Percentiles rank a stretch among this genome's conserved stretches.
Conservation (phyloP, 768 basidiomycete species). For the Boletus reticulatus region DNA sequence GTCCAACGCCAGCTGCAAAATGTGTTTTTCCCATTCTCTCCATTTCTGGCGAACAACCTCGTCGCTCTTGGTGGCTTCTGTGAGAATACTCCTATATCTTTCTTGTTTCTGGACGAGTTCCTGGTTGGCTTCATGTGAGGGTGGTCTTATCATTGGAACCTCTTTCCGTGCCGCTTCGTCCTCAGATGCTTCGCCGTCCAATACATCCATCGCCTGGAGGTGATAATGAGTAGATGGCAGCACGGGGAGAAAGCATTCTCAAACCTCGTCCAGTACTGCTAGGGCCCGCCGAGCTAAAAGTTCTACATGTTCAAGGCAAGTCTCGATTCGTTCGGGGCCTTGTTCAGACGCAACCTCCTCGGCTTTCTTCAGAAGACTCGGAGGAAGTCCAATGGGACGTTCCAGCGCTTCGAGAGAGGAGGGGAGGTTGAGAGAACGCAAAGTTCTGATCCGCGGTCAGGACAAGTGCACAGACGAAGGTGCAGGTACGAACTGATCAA, state of each 20-base stretch:
- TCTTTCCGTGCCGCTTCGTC: slow-evolving; percentile 69
- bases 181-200: slow-evolving; percentile 89
- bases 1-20: slow-evolving; percentile 69
- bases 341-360: slow-evolving; percentile 80
- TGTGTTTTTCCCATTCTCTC: slow-evolving; percentile 80
- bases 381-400: slow-evolving; percentile 82
- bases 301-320: slow-evolving; percentile 70
- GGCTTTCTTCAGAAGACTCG: slow-evolving; percentile 80
- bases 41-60: slow-evolving; percentile 76
- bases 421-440: slow-evolving; percentile 76
- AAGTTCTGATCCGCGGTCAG: slow-evolving; percentile 42
- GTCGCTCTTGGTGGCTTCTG: slow-evolving; percentile 74
- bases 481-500: slow-evolving; percentile 51
- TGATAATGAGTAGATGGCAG: not conserved
- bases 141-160: slow-evolving; percentile 45
- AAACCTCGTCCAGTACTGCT: slow-evolving; percentile 72
- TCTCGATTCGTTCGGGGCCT: slow-evolving; percentile 69
- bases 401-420: slow-evolving; percentile 86
- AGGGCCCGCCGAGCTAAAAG: slow-evolving; percentile 60
- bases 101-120: slow-evolving; percentile 69
- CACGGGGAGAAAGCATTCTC: slow-evolving; percentile 5
- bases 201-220: slow-evolving; percentile 75
- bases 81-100: slow-evolving; percentile 70
- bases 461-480: not conserved
- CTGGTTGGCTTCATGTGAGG: slow-evolving; percentile 78